Evolutionary conservation across 371 early-diverging fungal species (phyloP), one percentile per base, ranked within the genome.

Genomic region (Coemansia sp.): DNA sequence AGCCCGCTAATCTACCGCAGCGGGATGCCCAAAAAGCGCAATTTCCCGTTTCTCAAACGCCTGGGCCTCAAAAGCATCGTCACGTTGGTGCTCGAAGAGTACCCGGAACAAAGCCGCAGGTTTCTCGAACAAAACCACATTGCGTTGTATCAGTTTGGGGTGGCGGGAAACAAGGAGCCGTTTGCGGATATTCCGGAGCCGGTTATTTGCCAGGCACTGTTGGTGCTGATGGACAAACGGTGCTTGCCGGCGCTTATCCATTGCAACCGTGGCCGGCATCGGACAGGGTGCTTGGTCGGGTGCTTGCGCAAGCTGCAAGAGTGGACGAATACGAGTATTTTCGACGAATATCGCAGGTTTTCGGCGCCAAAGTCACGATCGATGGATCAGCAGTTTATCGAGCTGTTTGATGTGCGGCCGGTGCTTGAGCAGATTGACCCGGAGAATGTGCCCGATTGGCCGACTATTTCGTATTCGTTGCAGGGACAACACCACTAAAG

Each of bases 161-260:
- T 97, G 40, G 90, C 98, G 10, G 98, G 98, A 5, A 95, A 95
- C 77, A 96, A 95, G 90, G 97, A 97, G 81, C 96, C 95, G 2
- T 97, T 97, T 84, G 94, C 95, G n/a, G 95, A 97, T 83, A 96
- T 97, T 43, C 94, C 95, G 1, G 95, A 95, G 62, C 90, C 92
- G 64, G 89, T 88, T 55, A 94, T 96, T 50, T 84, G 88, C 57
- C 91, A 89, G 8, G 97, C 98, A 0, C 78, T 97, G 47, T 81
- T 91, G 5, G 90, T 89, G 11, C 81, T 96, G 39, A 61, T 95
- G 72, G 92, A 88, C 79, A 72, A 43, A 6, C 49, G 94, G 36
- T 95, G 95, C 66, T 95, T 95, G 63, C 97, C 96, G 1, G 91
- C 95, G 45, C 72, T 96, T 26, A 91, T 97, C 36, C 98, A 97